phyloP scores from a whole-genome alignment of 2,329 filamentous ascomycete genomes.

The Colletotrichum nymphaeae region DNA sequence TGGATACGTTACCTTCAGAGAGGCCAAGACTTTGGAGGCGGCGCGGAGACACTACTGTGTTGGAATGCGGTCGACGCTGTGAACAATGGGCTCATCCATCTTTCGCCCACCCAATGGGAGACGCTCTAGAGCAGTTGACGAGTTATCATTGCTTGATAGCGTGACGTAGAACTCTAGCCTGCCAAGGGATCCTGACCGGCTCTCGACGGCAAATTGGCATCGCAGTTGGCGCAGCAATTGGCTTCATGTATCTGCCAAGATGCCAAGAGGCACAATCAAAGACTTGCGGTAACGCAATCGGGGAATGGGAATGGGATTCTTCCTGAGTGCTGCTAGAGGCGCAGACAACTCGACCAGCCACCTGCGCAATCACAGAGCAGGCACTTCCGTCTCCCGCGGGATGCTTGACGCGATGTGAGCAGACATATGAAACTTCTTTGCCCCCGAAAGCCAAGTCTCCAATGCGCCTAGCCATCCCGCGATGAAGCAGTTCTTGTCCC shows the following conservation, averaged over 20 bases:
- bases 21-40: background rate
- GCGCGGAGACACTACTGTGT: background rate
- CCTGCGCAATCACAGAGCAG: background rate
- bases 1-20: background rate
- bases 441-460: background rate
- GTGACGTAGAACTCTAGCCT: conserved; percentile 1
- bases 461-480: background rate
- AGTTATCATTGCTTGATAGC: conserved; percentile 23
- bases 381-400: no score
- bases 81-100: background rate
- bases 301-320: conserved; percentile 12
- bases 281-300: conserved; percentile 29
- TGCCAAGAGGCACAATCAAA: conserved; percentile 22
- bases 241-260: conserved; percentile 22
- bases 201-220: background rate
- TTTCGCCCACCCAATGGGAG: conserved; percentile 16
- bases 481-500: background rate
- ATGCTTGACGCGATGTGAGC: background rate
- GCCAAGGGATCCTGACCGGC: conserved; percentile 4
- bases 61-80: background rate
- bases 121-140: background rate
- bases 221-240: conserved; percentile 23
- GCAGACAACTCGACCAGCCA: background rate
- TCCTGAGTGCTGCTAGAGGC: background rate
- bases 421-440: background rate